Conservation (phyloP, 805 yeast species). For the Candida fluviatilis region DNA sequence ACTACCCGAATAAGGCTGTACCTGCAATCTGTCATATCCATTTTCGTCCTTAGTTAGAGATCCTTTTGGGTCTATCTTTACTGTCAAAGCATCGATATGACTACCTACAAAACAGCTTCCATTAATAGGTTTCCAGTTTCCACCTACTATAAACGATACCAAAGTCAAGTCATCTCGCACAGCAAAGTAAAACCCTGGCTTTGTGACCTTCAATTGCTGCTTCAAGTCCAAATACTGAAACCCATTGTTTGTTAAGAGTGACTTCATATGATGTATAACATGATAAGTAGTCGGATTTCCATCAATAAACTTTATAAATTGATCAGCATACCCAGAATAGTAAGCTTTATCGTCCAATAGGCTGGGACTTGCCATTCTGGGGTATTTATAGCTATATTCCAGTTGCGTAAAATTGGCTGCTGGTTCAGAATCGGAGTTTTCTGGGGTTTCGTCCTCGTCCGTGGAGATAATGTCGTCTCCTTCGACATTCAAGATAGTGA, state of each 20-base stretch:
- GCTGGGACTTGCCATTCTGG: neutral
- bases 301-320: constrained; percentile 12
- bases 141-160: constrained; percentile 37
- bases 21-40: constrained; percentile 36
- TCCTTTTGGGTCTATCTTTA: constrained; percentile 27
- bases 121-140: constrained; percentile 41
- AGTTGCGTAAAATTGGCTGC: neutral
- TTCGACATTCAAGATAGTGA: constrained; percentile 12
- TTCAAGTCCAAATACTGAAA: constrained; percentile 19
- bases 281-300: constrained; percentile 42
- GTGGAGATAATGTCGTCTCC: constrained; percentile 8
- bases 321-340: constrained; percentile 2
- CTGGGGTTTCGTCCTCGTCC: constrained; percentile 6
- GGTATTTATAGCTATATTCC: constrained; percentile 4
- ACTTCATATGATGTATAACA: constrained; percentile 22
- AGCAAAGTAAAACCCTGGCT: constrained; percentile 24
- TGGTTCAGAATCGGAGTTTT: neutral
- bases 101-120: constrained; percentile 70
- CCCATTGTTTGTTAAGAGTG: constrained; percentile 21
- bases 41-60: constrained; percentile 17
- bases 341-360: neutral
- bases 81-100: constrained; percentile 38
- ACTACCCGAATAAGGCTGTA: constrained; percentile 38
- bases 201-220: neutral
- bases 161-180: constrained; percentile 28